Conservation (phyloP, 345 rosid species). For the Rhizophora apiculata region DNA sequence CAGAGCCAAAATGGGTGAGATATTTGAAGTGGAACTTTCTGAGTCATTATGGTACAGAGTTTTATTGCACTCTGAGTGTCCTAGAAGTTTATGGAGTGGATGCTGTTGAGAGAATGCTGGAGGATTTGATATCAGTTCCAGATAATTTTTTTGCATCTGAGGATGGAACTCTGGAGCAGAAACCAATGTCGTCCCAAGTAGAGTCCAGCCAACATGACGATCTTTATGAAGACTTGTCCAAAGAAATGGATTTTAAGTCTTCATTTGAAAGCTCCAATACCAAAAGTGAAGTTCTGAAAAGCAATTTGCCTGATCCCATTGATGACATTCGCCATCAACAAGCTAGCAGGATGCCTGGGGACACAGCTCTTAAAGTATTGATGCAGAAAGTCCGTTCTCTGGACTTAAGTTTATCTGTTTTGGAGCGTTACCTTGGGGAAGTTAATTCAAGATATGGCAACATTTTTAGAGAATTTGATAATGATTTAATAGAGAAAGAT, state of each 20-base stretch:
- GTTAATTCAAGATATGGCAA: slow-evolving; percentile 63
- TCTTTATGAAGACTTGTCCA: slow-evolving; percentile 24
- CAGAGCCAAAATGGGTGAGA: slow-evolving; percentile 81
- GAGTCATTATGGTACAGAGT: slow-evolving; percentile 82
- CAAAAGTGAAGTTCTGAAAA: slow-evolving; percentile 36
- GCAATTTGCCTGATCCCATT: slow-evolving; percentile 39
- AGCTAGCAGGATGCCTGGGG: slow-evolving; percentile 89
- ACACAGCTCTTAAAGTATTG: slow-evolving; percentile 78
- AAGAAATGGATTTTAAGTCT: slow-evolving; percentile 35
- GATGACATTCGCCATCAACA: slow-evolving; percentile 75
- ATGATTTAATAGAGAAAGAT: slow-evolving; percentile 58
- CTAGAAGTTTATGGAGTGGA: slow-evolving; percentile 90
- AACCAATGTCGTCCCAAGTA: slow-evolving; percentile 30
- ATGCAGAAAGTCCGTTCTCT: slow-evolving; percentile 89
- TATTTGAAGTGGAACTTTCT: slow-evolving; percentile 73
- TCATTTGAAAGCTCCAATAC: slow-evolving; percentile 29
- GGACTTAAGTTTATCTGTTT: slow-evolving; percentile 75
- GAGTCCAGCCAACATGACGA: slow-evolving; percentile 38
- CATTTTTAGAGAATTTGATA: slow-evolving; percentile 70
- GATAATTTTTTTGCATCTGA: slow-evolving; percentile 40
- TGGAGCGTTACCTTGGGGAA: slow-evolving; percentile 87
- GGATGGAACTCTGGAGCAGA: slow-evolving; percentile 41
- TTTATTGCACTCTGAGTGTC: slow-evolving; percentile 86
- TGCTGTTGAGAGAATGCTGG: slow-evolving; percentile 91
- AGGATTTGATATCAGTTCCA: slow-evolving; percentile 76